These are phyloP conservation scores for Leptodontidium sp. DNA, from an alignment of 2,329 filamentous ascomycete species.

Conservation along the genomic window DNA sequence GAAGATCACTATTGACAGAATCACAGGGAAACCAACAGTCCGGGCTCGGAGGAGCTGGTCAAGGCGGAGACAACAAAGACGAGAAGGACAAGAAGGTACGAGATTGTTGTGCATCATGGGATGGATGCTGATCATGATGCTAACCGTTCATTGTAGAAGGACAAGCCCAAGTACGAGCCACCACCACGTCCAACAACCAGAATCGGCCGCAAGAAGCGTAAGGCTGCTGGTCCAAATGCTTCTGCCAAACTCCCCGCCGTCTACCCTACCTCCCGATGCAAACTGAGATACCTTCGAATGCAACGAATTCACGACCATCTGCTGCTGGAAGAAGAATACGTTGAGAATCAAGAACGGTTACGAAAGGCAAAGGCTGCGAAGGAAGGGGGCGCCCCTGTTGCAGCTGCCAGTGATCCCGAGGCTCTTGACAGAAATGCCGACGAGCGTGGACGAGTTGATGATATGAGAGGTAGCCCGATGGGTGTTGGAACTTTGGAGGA, in stretches of 20 bases:
- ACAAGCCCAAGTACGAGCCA: constrained; percentile 99
- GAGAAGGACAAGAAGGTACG: constrained; percentile 93
- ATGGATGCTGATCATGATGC: constrained; percentile 20
- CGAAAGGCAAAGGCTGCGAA: constrained; percentile 89
- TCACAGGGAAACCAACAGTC: constrained; percentile 54
- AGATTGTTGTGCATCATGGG: neutral
- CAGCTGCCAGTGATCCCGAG: constrained; percentile 72
- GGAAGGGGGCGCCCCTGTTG: constrained; percentile 67
- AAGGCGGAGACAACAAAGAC: constrained; percentile 78
- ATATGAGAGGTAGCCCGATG: constrained; percentile 99
- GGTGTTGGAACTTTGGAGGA: constrained; percentile 97
- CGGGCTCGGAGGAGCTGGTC: constrained; percentile 54
- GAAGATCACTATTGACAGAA: constrained; percentile 34
- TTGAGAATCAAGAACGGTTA: constrained; percentile 97
- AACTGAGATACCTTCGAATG: constrained; percentile 96
- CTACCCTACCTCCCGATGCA: constrained; percentile 96
- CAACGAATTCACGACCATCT: constrained; percentile 98
- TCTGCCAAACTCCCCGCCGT: constrained; percentile 94
- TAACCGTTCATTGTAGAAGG: constrained; percentile 72
- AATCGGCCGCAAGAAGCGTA: constrained; percentile 98
- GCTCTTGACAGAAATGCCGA: constrained; percentile 88
- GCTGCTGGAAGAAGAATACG: constrained; percentile 96
- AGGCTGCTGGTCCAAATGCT: constrained; percentile 89
- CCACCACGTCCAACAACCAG: constrained; percentile 96
- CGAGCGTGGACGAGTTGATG: constrained; percentile 92